Evolutionary conservation across 2,329 filamentous ascomycete genomes (phyloP).

Genomic region (Xylaria hypoxylon): DNA sequence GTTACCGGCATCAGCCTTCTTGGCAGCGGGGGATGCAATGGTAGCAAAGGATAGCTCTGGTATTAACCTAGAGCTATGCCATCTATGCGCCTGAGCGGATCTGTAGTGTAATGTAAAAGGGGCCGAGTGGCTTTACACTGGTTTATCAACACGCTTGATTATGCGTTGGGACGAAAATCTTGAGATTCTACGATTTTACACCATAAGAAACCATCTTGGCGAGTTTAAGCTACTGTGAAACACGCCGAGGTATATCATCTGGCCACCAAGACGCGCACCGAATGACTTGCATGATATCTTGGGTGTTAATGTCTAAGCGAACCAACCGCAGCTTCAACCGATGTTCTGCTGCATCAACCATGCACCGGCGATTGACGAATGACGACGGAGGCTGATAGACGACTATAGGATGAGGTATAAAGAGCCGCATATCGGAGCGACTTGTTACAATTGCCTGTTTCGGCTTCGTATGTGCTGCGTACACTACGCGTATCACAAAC

Average conservation of each 20-base stretch:
- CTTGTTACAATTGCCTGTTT: constrained; percentile 3
- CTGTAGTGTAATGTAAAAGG: neutral
- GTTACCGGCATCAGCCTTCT: constrained; percentile 30
- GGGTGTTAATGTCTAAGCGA: constrained; percentile 30
- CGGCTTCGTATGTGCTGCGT: neutral
- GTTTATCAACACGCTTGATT: neutral
- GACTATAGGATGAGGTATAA: constrained; percentile 2
- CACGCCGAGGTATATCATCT: constrained; percentile 3
- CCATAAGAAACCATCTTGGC: neutral
- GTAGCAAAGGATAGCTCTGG: constrained; percentile 6
- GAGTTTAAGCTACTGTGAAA: constrained; percentile 13
- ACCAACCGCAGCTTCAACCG: constrained; percentile 22
- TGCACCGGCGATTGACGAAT: constrained; percentile 22
- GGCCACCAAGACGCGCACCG: constrained; percentile 16
- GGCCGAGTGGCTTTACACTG: constrained; percentile 4
- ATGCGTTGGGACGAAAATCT: neutral
- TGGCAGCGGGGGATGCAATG: constrained; percentile 30
- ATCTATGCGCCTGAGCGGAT: constrained; percentile 17
- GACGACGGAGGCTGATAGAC: constrained; percentile 8
- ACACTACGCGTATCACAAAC: constrained; percentile 1
- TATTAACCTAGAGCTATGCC: too few relatives aligned
- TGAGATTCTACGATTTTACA: neutral
- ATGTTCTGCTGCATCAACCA: constrained; percentile 20
- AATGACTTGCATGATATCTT: constrained; percentile 36
- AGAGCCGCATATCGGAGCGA: constrained; percentile 36